Base-by-base conservation (phyloP, 2,329 filamentous ascomycete genomes). In the Xylariaceae sp. region DNA sequence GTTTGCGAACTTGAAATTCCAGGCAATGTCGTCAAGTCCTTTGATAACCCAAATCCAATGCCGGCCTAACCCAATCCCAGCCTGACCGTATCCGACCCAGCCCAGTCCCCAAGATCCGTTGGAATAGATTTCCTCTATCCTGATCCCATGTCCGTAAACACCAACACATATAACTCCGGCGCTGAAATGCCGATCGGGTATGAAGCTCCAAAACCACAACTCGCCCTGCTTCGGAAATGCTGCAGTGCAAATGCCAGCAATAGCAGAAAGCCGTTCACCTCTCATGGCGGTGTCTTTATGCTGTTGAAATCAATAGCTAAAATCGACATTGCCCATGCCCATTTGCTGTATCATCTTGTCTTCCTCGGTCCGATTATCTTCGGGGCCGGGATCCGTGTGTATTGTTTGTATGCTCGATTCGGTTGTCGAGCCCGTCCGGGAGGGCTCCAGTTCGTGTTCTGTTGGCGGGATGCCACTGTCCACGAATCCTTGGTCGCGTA, bases 401-500 rank as follows among this genome's bases (percentile, higher is more conserved):
- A 50, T 51, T 39, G 51, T 54, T 37, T 53, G 45, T 38, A 54
- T 43, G 29, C 49, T 51, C 17, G 48, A 50, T 41, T 52, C 64
- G 19, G 61, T 63, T 3, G 60, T 64, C 22, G 61, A 61, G 25
- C 65, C 65, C 16, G 66, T 66, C 23, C 61, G 51, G 15, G 66
- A 69, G 26, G 64, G 58, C 48, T 68, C 63, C 23, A 74, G 49
- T 52, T 74, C 71, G 49, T 74, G 66, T 40, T 66, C 62, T 12
- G 5, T 47, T 1, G 67, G 63, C 9, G 67, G 69, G 19, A 72
- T 60, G 9, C 63, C 72, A 45, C 72, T 76, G 10, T 73, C 67
- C 5, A 70, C 72, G 56, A 70, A 77, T 30, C 72, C 73, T 48
- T 76, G 68, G 43, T 78, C 70, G 34, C 77, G 66, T 46, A 81